A percentile compares a stretch with the other conserved stretches of the same genome.
These are phyloP conservation scores for Sinapis alba DNA, from an alignment of 441 rosid species.

Conservation along the genomic window DNA sequence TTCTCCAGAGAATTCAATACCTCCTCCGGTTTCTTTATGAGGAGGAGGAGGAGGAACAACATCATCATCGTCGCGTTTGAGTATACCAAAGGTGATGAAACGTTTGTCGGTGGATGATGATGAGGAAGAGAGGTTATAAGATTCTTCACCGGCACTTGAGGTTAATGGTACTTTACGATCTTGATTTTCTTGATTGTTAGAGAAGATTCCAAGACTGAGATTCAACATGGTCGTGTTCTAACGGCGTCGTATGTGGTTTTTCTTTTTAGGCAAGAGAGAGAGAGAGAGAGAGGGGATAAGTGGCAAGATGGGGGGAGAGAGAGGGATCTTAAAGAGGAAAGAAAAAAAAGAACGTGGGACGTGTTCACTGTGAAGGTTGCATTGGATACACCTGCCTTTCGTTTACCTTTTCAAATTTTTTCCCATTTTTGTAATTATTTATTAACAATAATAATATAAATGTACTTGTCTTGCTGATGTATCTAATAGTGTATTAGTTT, in stretches of 20 bases:
- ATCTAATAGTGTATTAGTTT: neutral
- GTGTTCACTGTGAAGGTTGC: conserved; percentile 43
- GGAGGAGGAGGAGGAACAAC: conserved; percentile 16
- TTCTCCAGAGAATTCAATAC: conserved; percentile 15
- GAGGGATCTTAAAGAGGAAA: conserved; percentile 27
- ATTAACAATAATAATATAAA: neutral
- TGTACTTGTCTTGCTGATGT: conserved; percentile 39
- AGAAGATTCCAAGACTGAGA: conserved; percentile 66
- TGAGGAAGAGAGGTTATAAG: conserved; percentile 63
- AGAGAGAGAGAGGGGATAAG: conserved; percentile 33
- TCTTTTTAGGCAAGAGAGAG: conserved; percentile 18
- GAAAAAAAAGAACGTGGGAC: conserved; percentile 40
- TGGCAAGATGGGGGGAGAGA: conserved; percentile 30
- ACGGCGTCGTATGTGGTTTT: conserved; percentile 12
- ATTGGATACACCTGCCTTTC: conserved; percentile 45
- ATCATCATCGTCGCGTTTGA: conserved; percentile 46
- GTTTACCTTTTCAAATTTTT: conserved; percentile 27
- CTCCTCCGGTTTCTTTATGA: conserved; percentile 37
- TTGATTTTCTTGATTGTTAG: conserved; percentile 40
- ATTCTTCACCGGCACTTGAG: conserved; percentile 39
- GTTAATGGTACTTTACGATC: conserved; percentile 32
- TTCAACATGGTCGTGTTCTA: conserved; percentile 55
- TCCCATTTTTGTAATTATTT: neutral
- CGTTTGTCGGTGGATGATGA: conserved; percentile 52
- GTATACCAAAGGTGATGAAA: conserved; percentile 54